phyloP scores from a whole-genome alignment of 352 stramenopile species.

The Phytophthora cactorum region DNA sequence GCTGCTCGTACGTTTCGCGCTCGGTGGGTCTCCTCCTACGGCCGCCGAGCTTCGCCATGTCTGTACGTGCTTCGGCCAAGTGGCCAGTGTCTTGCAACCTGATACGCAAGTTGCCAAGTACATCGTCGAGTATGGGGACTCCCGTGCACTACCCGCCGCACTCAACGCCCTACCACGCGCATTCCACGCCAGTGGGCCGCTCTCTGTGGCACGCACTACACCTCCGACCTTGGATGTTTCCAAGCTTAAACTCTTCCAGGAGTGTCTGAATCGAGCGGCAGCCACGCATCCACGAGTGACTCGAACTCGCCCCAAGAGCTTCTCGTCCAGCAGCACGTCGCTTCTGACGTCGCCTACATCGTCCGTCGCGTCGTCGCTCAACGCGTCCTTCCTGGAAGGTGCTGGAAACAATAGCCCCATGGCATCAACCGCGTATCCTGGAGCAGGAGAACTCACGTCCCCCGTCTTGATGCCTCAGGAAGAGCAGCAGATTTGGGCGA shows the following conservation, averaged over 20 bases:
- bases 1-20: constrained; percentile 51
- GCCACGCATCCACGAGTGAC: constrained; percentile 15
- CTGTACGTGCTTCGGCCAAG: constrained; percentile 72
- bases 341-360: constrained; percentile 74
- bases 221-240: constrained; percentile 62
- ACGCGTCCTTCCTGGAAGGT: constrained; percentile 61
- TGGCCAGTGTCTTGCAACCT: constrained; percentile 74
- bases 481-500: constrained; percentile 42
- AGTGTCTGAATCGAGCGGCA: constrained; percentile 42
- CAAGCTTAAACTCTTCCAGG: constrained; percentile 73
- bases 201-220: constrained; percentile 55
- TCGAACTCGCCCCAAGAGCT: constrained; percentile 58
- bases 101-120: constrained; percentile 52
- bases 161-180: constrained; percentile 44
- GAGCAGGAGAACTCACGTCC: constrained; percentile 27
- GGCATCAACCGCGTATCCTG: constrained; percentile 33
- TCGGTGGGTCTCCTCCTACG: constrained; percentile 22
- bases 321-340: constrained; percentile 65
- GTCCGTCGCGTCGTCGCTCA: constrained; percentile 67
- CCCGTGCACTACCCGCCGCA: constrained; percentile 50
- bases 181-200: constrained; percentile 42
- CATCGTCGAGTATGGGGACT: constrained; percentile 82
- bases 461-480: constrained; percentile 42
- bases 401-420: constrained; percentile 36
- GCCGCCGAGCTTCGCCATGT: constrained; percentile 64